phyloP scores from a whole-genome alignment of 1,284 basidiomycete genomes.

The Leccinum proliferum region DNA sequence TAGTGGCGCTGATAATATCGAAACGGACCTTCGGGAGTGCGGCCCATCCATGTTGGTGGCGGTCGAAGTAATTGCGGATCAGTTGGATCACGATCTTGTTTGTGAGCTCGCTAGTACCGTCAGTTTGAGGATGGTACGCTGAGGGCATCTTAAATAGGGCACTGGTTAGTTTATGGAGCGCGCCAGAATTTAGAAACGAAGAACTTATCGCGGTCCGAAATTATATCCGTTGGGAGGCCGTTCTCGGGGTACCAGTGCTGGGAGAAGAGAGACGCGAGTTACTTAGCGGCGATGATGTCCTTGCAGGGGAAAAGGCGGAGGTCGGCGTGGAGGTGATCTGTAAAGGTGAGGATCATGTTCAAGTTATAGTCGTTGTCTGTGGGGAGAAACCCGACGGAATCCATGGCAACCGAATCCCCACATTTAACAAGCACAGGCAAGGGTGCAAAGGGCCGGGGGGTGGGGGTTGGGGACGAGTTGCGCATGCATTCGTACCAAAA shows the following conservation, averaged over 20 bases:
- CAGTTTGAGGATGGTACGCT: constrained; percentile 34
- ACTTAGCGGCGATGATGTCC: constrained; percentile 26
- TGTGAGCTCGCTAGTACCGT: constrained; percentile 18
- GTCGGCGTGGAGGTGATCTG: constrained; percentile 33
- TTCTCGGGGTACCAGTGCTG: constrained; percentile 33
- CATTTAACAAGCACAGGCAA: not conserved
- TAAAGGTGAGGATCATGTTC: constrained; percentile 34
- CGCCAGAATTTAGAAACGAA: constrained; percentile 29
- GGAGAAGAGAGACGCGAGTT: constrained; percentile 15
- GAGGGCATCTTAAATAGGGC: constrained; percentile 32
- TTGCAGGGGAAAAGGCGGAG: constrained; percentile 30
- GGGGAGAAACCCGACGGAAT: constrained; percentile 32
- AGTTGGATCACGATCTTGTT: not conserved
- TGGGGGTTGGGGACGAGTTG: not conserved
- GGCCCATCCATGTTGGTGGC: too few species aligned
- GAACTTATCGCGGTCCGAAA: constrained; percentile 24
- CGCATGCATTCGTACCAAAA: not conserved
- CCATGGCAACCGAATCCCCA: constrained; percentile 11
- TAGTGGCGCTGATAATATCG: not conserved
- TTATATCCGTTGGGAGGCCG: constrained; percentile 21
- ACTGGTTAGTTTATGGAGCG: constrained; percentile 23
- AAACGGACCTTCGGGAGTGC: not conserved
- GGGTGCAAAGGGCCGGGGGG: not conserved
- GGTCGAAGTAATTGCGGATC: not conserved
- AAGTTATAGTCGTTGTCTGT: constrained; percentile 23